These are phyloP conservation scores for Phytophthora sp. DNA, from an alignment of 352 stramenopile genomes.

Conservation along the genomic window DNA sequence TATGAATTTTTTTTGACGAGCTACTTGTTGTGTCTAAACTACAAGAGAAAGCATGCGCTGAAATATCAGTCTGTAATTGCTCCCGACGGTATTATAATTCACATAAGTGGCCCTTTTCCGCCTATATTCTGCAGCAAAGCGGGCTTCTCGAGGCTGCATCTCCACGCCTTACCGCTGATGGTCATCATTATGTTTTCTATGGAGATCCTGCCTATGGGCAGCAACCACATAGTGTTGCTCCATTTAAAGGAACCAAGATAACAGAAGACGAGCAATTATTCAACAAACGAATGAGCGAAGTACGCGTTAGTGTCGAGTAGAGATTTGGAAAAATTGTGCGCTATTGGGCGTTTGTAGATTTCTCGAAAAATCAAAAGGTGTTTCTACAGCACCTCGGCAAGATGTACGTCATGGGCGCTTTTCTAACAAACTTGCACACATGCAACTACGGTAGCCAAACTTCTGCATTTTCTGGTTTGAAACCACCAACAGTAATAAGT, in stretches of 20 bases:
- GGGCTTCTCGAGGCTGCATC: background rate
- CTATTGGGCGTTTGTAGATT: slow-evolving; percentile 12
- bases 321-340: background rate
- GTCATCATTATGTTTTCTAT: slow-evolving; percentile 6
- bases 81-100: slow-evolving; percentile 6
- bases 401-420: slow-evolving; percentile 1
- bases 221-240: slow-evolving; percentile 6
- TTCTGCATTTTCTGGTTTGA: background rate
- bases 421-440: background rate
- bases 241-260: slow-evolving; percentile 1
- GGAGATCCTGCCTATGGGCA: slow-evolving; percentile 1
- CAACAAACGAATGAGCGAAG: slow-evolving; percentile 9
- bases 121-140: slow-evolving; percentile 12
- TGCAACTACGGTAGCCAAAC: background rate
- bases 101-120: slow-evolving; percentile 6
- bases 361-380: slow-evolving; percentile 9
- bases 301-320: slow-evolving; percentile 5
- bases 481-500: background rate
- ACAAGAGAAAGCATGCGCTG: background rate
- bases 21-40: background rate
- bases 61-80: slow-evolving; percentile 9
- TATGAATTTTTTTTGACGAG: background rate
- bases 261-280: slow-evolving; percentile 5
- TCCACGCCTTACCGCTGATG: background rate
- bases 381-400: slow-evolving; percentile 6